These are phyloP conservation scores for Heliosperma pusillum DNA, from an alignment of 148 eudicot species.

Conservation along the genomic window DNA sequence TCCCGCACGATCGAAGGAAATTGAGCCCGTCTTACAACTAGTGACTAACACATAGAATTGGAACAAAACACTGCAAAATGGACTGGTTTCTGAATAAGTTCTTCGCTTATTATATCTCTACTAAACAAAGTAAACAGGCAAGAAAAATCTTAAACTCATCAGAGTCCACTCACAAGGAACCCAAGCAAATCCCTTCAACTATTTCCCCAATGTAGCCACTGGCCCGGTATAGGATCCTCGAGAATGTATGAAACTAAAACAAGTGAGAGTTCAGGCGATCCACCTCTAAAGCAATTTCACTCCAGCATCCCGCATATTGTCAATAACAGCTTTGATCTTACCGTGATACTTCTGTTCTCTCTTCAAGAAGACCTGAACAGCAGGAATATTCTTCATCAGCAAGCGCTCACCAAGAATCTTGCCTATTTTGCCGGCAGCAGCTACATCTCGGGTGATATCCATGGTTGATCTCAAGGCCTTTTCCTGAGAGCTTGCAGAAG, in stretches of 20 bases:
- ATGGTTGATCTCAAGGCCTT: slow-evolving; percentile 60
- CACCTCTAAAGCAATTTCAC: slow-evolving; percentile 52
- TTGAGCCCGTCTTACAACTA: neutral
- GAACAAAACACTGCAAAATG: neutral
- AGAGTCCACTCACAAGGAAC: slow-evolving; percentile 2
- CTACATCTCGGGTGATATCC: slow-evolving; percentile 68
- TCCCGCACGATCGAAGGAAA: too few species aligned
- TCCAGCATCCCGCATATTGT: slow-evolving; percentile 66
- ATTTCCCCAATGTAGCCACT: neutral
- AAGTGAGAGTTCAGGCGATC: neutral
- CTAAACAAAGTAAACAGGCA: neutral
- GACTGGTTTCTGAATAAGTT: neutral
- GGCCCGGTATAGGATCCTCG: neutral
- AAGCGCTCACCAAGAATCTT: slow-evolving; percentile 85
- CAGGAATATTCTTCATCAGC: slow-evolving; percentile 58
- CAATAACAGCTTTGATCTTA: slow-evolving; percentile 83
- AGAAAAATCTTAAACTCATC: slow-evolving; percentile 7
- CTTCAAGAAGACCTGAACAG: slow-evolving; percentile 60
- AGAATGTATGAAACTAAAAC: neutral
- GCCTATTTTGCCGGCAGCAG: slow-evolving; percentile 88
- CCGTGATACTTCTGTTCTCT: slow-evolving; percentile 90
- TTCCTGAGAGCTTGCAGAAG: slow-evolving; percentile 90
- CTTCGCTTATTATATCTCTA: neutral
- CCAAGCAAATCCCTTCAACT: neutral
- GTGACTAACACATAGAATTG: neutral